A percentile compares a stretch with the other conserved stretches of the same genome.
phyloP scores from a whole-genome alignment of 768 basidiomycete genomes.

The Holtermannia corniformis region DNA sequence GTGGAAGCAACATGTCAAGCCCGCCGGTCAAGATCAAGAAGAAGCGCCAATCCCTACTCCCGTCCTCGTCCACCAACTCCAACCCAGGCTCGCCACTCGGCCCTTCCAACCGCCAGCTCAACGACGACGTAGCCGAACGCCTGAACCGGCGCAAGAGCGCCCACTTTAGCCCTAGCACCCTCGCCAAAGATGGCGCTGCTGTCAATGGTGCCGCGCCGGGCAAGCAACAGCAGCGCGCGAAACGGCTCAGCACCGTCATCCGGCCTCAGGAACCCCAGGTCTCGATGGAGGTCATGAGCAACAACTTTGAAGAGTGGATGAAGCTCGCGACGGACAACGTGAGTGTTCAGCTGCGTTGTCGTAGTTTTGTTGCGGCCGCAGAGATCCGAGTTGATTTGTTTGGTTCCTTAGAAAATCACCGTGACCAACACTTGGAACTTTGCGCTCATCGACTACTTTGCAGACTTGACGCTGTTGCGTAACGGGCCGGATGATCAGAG shows the following conservation, averaged over 20 bases:
- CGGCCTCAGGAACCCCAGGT: slow-evolving; percentile 28
- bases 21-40: neutral
- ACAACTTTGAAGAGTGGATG: slow-evolving; percentile 99
- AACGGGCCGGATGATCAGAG: slow-evolving; percentile 73
- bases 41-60: neutral
- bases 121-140: slow-evolving; percentile 83
- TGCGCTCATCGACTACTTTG: slow-evolving; percentile 96
- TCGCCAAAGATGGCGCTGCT: neutral
- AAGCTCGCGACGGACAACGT: slow-evolving; percentile 99
- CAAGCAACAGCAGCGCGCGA: slow-evolving; percentile 4
- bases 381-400: neutral
- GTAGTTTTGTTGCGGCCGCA: neutral
- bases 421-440: slow-evolving; percentile 95
- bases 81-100: neutral
- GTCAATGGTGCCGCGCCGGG: neutral
- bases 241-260: slow-evolving; percentile 23
- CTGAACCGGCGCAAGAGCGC: slow-evolving; percentile 52
- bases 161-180: slow-evolving; percentile 23
- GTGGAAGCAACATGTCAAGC: neutral
- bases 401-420: slow-evolving; percentile 85
- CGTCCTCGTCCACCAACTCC: neutral
- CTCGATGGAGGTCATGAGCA: slow-evolving; percentile 72
- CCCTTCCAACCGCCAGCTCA: slow-evolving; percentile 40
- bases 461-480: slow-evolving; percentile 89
- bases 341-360: slow-evolving; percentile 33